Evolutionary conservation across 164 flowering plant genomes (phyloP), one percentile per base, ranked within the genome.

Genomic region (Dillenia suffruticosa): DNA sequence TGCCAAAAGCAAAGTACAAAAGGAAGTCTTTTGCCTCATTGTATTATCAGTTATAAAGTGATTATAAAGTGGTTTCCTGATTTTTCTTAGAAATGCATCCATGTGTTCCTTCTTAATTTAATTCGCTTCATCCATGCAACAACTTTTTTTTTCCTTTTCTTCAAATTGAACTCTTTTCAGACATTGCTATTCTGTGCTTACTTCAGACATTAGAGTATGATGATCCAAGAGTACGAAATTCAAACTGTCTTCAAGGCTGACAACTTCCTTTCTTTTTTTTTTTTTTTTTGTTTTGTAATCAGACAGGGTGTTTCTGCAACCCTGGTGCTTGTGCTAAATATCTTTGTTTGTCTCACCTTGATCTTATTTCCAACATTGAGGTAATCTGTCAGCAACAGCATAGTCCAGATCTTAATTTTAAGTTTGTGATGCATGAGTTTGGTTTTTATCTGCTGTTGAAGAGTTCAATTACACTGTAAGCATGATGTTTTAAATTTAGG

Each of bases 231-330:
- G 2, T 10, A 19, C 1, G 22, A 19, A 19, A 19, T 19, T 19
- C 22, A 19, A 19, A 19, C 22, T 19, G 22, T 19, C 22, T 19
- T 19, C 22, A 19, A 19, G 22, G 22, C 22, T 19, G 22, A 19
- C 22, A 19, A 19, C 22, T 19, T 19, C 22, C 22, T 1, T 19
- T 61, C 46, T 47, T 57, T 0, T 10, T 50, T 24, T 57, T 61
- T 49, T 47, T 57, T 0, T 10, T 50, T 24, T 57, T 69, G 55
- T 50, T 53, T 19, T 70, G 59, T 78, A 19, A 19, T 19, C 22
- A 94, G 99, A 88, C 99, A 77, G 97, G 97, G 71, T 94, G 99
- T 78, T 94, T 94, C 78, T 94, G 99, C 81, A 94, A 94, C 73
- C 99, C 99, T 47, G 99, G 99, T 58, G 96, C 99, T 51, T 94